These are phyloP conservation scores for Entomortierella chlamydospora DNA, from an alignment of 192 early-diverging fungal genomes.

Conservation along the genomic window DNA sequence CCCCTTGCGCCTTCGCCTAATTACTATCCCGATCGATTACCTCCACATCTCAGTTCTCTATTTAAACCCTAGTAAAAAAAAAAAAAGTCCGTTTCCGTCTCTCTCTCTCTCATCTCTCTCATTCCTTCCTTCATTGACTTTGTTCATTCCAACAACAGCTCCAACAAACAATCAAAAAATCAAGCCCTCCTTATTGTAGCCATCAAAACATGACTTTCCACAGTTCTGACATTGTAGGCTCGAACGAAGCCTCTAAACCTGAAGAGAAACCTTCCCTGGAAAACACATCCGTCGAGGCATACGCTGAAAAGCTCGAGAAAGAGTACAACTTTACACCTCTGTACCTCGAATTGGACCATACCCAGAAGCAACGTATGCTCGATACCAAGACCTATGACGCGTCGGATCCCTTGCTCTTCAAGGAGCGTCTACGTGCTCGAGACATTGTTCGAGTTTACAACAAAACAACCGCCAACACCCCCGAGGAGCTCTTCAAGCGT, in stretches of 20 bases:
- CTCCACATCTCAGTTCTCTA: too few species aligned
- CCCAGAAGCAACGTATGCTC: slow-evolving; percentile 47
- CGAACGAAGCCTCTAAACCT: not conserved
- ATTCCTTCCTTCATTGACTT: not conserved
- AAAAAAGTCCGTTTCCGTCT: not conserved
- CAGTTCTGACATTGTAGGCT: not conserved
- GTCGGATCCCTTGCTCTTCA: slow-evolving; percentile 16
- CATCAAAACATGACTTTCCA: too few species aligned
- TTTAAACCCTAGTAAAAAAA: not conserved
- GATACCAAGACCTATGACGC: slow-evolving; percentile 37
- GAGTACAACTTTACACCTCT: slow-evolving; percentile 24
- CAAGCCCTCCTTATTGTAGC: too few species aligned
- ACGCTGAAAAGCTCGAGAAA: slow-evolving; percentile 34
- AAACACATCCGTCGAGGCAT: slow-evolving; percentile 19
- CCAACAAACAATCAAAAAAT: not conserved
- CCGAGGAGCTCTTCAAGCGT: slow-evolving; percentile 31
- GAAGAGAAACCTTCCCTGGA: not conserved
- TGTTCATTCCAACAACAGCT: not conserved
- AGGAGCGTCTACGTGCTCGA: slow-evolving; percentile 33
- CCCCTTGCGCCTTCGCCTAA: not conserved
- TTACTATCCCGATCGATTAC: too few species aligned
- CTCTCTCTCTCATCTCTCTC: not conserved
- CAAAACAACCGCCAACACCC: slow-evolving; percentile 5
- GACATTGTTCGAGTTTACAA: slow-evolving; percentile 41
- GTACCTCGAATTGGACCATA: slow-evolving; percentile 32